Evolutionary conservation across 192 early-diverging fungal species (phyloP).

Genomic region (Endogone sp.): DNA sequence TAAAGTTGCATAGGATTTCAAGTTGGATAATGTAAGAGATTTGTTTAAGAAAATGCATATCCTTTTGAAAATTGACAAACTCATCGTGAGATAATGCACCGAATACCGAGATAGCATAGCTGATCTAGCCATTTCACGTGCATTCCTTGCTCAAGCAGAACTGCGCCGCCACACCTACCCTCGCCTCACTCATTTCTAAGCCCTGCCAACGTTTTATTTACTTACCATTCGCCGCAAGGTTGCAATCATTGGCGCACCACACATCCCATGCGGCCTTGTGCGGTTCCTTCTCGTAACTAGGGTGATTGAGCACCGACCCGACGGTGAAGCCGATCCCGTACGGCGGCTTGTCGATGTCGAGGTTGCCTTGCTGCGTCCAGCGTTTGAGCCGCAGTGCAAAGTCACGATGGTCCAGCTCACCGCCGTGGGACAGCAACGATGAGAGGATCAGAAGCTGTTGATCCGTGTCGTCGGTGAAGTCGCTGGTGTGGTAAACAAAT

Average conservation of each 20-base stretch:
- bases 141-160: too few species aligned
- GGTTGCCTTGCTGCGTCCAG: conserved; percentile 51
- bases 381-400: conserved; percentile 46
- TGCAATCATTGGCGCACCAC: conserved; percentile 25
- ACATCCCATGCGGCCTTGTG: conserved; percentile 31
- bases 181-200: background rate
- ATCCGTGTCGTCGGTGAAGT: conserved; percentile 51
- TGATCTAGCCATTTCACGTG: too few species aligned
- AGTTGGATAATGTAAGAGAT: too few species aligned
- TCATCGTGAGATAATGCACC: too few species aligned
- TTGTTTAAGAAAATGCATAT: too few species aligned
- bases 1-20: too few species aligned
- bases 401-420: conserved; percentile 38
- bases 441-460: conserved; percentile 55
- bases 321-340: conserved; percentile 52
- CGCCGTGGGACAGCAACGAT: conserved; percentile 42
- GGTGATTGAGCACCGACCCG: conserved; percentile 36
- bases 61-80: too few species aligned
- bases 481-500: conserved; percentile 17
- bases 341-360: conserved; percentile 48
- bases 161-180: background rate
- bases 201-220: background rate
- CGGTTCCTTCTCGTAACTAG: conserved; percentile 46
- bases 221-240: conserved; percentile 35
- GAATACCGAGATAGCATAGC: too few species aligned